Conservation (phyloP, 164 flowering plant genomes). For the Hamamelis virginiana region DNA sequence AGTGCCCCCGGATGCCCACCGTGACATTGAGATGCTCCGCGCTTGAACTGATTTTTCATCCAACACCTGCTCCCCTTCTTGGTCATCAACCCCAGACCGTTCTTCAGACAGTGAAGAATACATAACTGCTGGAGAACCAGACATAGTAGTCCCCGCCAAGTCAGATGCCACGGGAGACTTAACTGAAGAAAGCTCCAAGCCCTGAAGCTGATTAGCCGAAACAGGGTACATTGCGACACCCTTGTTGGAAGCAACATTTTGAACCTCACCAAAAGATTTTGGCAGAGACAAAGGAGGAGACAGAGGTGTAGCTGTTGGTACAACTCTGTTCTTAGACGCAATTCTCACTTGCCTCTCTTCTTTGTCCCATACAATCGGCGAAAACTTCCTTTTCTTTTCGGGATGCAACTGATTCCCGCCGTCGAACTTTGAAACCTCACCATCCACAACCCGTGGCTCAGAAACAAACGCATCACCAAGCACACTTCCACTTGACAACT, state of each 20-base stretch:
- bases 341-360: slow-evolving; percentile 26
- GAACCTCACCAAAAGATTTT: not conserved
- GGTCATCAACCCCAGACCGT: slow-evolving; percentile 12
- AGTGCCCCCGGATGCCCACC: slow-evolving; percentile 52
- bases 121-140: slow-evolving; percentile 3
- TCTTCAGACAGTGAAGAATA: slow-evolving; percentile 14
- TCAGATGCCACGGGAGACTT: slow-evolving; percentile 4
- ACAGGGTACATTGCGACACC: not conserved
- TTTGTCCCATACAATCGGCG: slow-evolving; percentile 50
- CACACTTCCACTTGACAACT: not conserved
- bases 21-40: slow-evolving; percentile 35
- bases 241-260: not conserved
- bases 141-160: slow-evolving; percentile 9
- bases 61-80: slow-evolving; percentile 21
- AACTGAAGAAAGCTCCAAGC: not conserved
- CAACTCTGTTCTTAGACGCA: slow-evolving; percentile 15
- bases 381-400: slow-evolving; percentile 31
- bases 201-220: not conserved
- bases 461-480: not conserved
- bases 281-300: not conserved
- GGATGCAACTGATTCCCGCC: slow-evolving; percentile 16
- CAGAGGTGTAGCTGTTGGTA: not conserved
- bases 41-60: slow-evolving; percentile 32
- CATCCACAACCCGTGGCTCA: not conserved
- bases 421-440: not conserved